Evolutionary conservation across 2,329 filamentous ascomycete genomes (phyloP), one percentile per base, ranked within the genome.

Genomic region (Ampelomyces quisqualis): DNA sequence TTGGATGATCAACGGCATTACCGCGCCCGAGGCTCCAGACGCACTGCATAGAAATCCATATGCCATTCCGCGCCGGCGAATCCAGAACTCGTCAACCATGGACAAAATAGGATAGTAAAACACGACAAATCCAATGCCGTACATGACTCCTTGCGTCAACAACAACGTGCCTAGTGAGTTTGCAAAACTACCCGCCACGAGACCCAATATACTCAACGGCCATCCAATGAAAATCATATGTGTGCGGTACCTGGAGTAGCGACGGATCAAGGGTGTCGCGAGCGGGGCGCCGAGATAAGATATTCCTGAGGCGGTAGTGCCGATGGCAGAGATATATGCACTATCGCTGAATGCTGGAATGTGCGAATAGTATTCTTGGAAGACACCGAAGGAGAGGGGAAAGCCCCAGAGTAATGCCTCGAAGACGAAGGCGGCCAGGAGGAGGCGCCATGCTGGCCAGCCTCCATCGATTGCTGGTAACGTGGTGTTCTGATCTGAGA

Each of bases 51-150:
- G 71, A 9, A 74, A 63, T 0, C 76, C 75, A 52, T 71, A 73
- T 0, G 75, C 76, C 20, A 78, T 61, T 1, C 75, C 74, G 44
- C 74, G 73, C n/a, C 69, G 58, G 9, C 55, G 57, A n/a, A 77
- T 58, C 52, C 78, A 79, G 67, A 55, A 82, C 52, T 77, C 73
- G 34, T 77, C 73, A 13, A 77, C 56, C 46, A 71, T 73, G 4
- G 70, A 49, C 15, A 75, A 67, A 2, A 68, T 65, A 0, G 73
- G 73, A 24, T 55, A 76, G 49, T 69, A 80, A n/a, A 76, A 49
- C 1, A 77, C 57, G n/a, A 70, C 64, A 19, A 77, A 77, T 0
- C 77, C 66, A 7, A 70, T 34, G 1, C 55, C 68, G 27, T 62
- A 71, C 14, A 70, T 34, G 2, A 71, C 57, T 7, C 69, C 68